A percentile compares a stretch with the other conserved stretches of the same genome.
These are phyloP conservation scores for Fibroporia radiculosa DNA, from an alignment of 768 basidiomycete genomes.

Conservation along the genomic window DNA sequence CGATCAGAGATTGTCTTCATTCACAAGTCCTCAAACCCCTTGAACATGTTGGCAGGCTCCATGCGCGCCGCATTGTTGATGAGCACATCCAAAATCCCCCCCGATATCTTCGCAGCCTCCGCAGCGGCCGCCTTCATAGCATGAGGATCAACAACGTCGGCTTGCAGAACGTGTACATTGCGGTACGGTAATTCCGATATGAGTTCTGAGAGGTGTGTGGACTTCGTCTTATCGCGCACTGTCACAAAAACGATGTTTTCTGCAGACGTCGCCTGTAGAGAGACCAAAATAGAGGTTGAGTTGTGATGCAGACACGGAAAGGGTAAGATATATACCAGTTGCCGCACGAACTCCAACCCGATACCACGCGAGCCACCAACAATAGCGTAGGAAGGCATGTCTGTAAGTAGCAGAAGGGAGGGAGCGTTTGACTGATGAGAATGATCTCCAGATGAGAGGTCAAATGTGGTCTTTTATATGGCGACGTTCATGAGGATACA, in stretches of 20 bases:
- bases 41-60: slow-evolving; percentile 13
- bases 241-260: slow-evolving; percentile 17
- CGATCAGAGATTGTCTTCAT: slow-evolving; percentile 13
- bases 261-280: background rate
- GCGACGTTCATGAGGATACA: too few species aligned
- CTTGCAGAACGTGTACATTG: slow-evolving; percentile 29
- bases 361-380: slow-evolving; percentile 17
- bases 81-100: slow-evolving; percentile 28
- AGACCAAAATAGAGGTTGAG: background rate
- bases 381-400: slow-evolving; percentile 18
- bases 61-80: slow-evolving; percentile 30
- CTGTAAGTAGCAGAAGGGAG: too few species aligned
- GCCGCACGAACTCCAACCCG: slow-evolving; percentile 8
- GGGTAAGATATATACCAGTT: slow-evolving; percentile 3
- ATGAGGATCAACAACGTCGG: slow-evolving; percentile 26
- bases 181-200: background rate
- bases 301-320: too few species aligned
- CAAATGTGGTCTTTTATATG: too few species aligned
- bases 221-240: slow-evolving; percentile 11
- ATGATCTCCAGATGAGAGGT: too few species aligned
- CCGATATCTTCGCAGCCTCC: slow-evolving; percentile 20
- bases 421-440: too few species aligned
- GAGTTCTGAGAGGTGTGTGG: slow-evolving; percentile 6
- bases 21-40: background rate
- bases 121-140: slow-evolving; percentile 25